Base-by-base conservation (phyloP, 2,329 filamentous ascomycete genomes). In the Clonostachys byssicola region DNA sequence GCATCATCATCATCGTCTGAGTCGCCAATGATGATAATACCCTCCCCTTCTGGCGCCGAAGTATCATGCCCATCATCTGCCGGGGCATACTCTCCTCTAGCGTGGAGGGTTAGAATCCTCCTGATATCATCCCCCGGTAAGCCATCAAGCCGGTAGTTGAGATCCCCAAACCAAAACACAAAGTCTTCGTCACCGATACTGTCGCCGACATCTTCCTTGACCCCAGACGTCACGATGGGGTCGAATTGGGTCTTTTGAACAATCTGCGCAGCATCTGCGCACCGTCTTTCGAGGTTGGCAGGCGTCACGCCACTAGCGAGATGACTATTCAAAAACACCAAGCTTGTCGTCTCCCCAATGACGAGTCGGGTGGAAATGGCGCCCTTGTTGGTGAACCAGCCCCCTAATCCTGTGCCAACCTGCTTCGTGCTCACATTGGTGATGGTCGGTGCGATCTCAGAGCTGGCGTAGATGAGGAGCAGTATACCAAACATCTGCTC, bases 331-430 rank as follows among this genome's bases (percentile, higher is more conserved):
- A 96, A 75, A 63, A 99, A 96, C 20, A 94, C 86, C 47, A 99
- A 70, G 33, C 87, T 80, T 0, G 94, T 96, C 0, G 91, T 91
- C 63, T 96, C 94, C 3, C 92, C 94, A 1, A 99, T 71, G 1
- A 99, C 75, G 5, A 99, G 72, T 17, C 92, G 81, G 5, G 88
- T 87, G 4, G 86, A 81, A 1, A 96, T 86, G 5, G 89, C 92
- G 2, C 94, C 94, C 64, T 99, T 99, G 65, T 99, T 99, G 10
- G 94, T 94, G 72, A 96, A 86, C 60, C 96, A 96, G 0, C 92
- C 92, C 66, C 95, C 81, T 40, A 97, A 66, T 0, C 94, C 94
- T 0, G 94, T 99, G 1, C 92, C 92, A 8, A 97, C 86, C 48
- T 82, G 86, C 5, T 84, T 84, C 2, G 86, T 91, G 65, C 89